Conservation (phyloP, 2,329 filamentous ascomycete genomes). For the Stagonosporopsis rhizophila region DNA sequence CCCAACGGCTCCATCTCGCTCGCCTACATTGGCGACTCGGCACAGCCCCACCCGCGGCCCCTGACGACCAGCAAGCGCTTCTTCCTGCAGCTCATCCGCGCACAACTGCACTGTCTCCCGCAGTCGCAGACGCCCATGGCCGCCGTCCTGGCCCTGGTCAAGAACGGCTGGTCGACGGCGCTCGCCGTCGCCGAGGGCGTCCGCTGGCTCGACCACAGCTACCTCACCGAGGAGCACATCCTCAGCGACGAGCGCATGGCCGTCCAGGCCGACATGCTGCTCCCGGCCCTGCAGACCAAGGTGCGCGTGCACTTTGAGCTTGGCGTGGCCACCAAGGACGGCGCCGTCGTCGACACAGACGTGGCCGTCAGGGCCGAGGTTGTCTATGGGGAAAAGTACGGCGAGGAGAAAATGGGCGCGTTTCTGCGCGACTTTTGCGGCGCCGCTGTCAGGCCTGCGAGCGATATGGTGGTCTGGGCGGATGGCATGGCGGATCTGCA, state of each 20-base stretch:
- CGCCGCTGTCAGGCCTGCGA: constrained; percentile 29
- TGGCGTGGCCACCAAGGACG: constrained; percentile 52
- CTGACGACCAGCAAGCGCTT: constrained; percentile 74
- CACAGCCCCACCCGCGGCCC: constrained; percentile 61
- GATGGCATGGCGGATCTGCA: constrained; percentile 54
- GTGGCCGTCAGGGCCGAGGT: constrained; percentile 67
- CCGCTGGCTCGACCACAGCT: constrained; percentile 66
- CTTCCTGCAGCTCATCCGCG: constrained; percentile 75
- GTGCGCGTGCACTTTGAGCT: constrained; percentile 69
- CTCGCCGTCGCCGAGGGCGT: constrained; percentile 66
- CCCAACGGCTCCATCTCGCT: constrained; percentile 65
- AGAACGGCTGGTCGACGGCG: constrained; percentile 71
- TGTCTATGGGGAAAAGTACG: constrained; percentile 80
- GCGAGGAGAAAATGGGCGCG: constrained; percentile 75
- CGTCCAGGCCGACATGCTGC: constrained; percentile 67
- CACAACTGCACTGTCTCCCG: constrained; percentile 68
- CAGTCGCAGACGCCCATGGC: constrained; percentile 65
- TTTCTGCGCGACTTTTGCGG: constrained; percentile 67
- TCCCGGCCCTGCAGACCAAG: constrained; percentile 71
- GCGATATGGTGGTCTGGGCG: constrained; percentile 51
- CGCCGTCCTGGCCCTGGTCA: constrained; percentile 66
- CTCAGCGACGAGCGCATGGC: constrained; percentile 70
- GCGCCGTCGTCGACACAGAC: constrained; percentile 60
- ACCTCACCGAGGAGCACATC: constrained; percentile 69
- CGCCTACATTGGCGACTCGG: constrained; percentile 70